phyloP scores from a whole-genome alignment of 371 early-diverging fungal species.

The Mortierella sp. region DNA sequence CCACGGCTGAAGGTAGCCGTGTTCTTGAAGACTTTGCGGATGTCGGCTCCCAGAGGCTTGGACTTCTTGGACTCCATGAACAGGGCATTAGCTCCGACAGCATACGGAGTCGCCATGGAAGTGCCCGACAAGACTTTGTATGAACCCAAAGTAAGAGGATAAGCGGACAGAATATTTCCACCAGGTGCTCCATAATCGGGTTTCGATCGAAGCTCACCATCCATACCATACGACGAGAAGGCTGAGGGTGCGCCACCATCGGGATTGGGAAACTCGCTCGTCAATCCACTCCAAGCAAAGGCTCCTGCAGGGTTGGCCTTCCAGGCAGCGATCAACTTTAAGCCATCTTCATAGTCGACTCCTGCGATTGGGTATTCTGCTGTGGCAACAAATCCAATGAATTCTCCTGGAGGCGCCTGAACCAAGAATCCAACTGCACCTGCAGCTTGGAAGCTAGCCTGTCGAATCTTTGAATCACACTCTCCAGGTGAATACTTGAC shows the following conservation, averaged over 20 bases:
- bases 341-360: not conserved
- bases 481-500: conserved; percentile 7
- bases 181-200: conserved; percentile 71
- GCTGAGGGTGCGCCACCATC: conserved; percentile 67
- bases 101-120: conserved; percentile 71
- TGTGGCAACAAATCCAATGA: not conserved
- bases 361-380: not conserved
- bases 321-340: conserved; percentile 21
- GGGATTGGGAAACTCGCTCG: conserved; percentile 26
- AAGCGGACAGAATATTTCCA: conserved; percentile 51
- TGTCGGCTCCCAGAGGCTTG: conserved; percentile 28
- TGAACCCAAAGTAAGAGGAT: conserved; percentile 38
- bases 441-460: conserved; percentile 1
- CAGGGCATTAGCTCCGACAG: conserved; percentile 70
- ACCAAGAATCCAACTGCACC: conserved; percentile 6
- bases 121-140: conserved; percentile 66
- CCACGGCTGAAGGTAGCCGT: conserved; percentile 49
- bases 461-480: conserved; percentile 2
- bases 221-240: conserved; percentile 79
- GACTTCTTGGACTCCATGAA: conserved; percentile 60
- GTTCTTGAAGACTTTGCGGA: conserved; percentile 53
- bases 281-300: conserved; percentile 27
- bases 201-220: conserved; percentile 76
- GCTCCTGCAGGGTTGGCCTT: conserved; percentile 17
- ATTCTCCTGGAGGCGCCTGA: not conserved